Conservation (phyloP, 2,329 filamentous ascomycete genomes). For the Colletotrichum australisinense region DNA sequence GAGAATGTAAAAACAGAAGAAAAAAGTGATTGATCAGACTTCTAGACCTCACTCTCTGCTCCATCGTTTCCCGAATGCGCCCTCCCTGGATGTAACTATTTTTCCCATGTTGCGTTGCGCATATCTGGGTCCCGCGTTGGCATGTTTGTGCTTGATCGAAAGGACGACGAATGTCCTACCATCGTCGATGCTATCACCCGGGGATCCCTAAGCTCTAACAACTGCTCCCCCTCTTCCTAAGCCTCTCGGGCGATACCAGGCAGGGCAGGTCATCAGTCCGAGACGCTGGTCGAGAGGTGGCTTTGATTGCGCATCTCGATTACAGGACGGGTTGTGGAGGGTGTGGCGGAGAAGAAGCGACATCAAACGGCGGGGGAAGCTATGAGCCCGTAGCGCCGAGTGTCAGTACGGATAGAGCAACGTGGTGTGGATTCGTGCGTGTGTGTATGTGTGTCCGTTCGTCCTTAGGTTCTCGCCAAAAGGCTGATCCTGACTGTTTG, state of each 20-base stretch:
- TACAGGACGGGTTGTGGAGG: conserved; percentile 16
- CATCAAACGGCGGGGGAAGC: conserved; percentile 10
- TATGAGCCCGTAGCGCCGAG: conserved; percentile 18
- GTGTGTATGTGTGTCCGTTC: neutral
- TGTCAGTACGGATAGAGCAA: neutral
- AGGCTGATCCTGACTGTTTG: neutral
- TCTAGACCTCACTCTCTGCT: neutral
- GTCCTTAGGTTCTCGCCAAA: neutral
- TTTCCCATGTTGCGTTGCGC: neutral
- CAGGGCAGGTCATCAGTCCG: conserved; percentile 31
- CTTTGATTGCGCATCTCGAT: conserved; percentile 28
- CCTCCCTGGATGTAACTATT: neutral
- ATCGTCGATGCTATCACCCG: neutral
- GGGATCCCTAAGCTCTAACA: neutral
- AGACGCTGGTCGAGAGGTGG: conserved; percentile 30
- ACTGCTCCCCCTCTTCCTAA: neutral
- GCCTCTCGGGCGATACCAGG: neutral
- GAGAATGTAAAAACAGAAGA: neutral
- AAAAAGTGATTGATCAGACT: conserved; percentile 21
- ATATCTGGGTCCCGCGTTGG: neutral
- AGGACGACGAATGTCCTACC: neutral
- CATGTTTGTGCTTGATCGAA: neutral
- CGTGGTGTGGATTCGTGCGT: neutral
- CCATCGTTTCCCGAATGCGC: neutral
- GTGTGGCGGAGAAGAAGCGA: neutral